Percentiles rank a stretch among this genome's conserved stretches.
These are phyloP conservation scores for Fusarium nygamai DNA, from an alignment of 2,329 filamentous ascomycete species.

Conservation along the genomic window DNA sequence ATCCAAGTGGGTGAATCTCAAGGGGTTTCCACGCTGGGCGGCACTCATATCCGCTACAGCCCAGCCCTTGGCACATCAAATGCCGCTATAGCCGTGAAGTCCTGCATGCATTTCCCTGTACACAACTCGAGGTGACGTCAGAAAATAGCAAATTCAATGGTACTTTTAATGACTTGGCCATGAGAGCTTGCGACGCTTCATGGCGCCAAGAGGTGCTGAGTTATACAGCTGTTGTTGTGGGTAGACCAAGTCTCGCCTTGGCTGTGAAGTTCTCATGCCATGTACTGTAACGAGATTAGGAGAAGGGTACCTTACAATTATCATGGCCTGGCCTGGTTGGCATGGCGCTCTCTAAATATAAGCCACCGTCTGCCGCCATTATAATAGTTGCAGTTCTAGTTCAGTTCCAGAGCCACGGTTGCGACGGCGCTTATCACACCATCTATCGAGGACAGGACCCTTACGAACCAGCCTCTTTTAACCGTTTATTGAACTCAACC, in stretches of 20 bases:
- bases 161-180: conserved; percentile 17
- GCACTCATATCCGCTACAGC: conserved; percentile 27
- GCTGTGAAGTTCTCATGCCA: not conserved
- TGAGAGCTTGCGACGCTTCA: conserved; percentile 35
- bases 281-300: conserved; percentile 3
- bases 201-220: conserved; percentile 26
- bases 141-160: conserved; percentile 8
- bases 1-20: not conserved
- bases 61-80: conserved; percentile 33
- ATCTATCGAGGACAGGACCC: conserved; percentile 3
- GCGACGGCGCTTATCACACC: conserved; percentile 38
- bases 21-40: conserved; percentile 16
- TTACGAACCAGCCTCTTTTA: conserved; percentile 29
- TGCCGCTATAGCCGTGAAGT: conserved; percentile 34
- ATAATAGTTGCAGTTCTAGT: conserved; percentile 4
- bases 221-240: conserved; percentile 29
- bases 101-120: conserved; percentile 10
- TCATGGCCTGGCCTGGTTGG: not conserved
- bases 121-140: conserved; percentile 37
- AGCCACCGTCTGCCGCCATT: conserved; percentile 27
- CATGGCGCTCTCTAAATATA: conserved; percentile 29
- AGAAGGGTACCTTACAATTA: not conserved
- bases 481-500: conserved; percentile 9
- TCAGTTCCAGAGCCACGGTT: conserved; percentile 12
- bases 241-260: conserved; percentile 16